phyloP scores from a whole-genome alignment of 306 rosid species.

The Vigna unguiculata region DNA sequence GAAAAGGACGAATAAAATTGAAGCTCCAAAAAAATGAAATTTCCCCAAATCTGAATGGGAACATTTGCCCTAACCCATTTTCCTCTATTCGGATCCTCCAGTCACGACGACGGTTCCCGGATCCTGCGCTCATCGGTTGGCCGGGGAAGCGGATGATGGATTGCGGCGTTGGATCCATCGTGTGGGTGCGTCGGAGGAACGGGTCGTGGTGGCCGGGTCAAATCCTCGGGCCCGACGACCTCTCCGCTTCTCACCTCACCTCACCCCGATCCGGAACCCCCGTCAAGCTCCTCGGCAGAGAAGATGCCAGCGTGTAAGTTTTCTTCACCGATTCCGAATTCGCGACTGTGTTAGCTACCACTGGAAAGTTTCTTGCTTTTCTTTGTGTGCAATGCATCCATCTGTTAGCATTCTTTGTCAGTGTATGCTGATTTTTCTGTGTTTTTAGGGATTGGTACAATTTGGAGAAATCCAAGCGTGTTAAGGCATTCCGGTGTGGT shows the following conservation, averaged over 20 bases:
- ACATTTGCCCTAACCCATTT: slow-evolving; percentile 50
- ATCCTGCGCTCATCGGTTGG: slow-evolving; percentile 40
- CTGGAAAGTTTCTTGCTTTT: neutral
- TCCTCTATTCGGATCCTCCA: slow-evolving; percentile 41
- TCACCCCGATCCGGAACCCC: slow-evolving; percentile 63
- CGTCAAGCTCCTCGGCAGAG: slow-evolving; percentile 57
- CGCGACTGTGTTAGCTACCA: neutral
- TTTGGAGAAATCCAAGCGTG: slow-evolving; percentile 97
- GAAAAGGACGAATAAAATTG: slow-evolving; percentile 34
- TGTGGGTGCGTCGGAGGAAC: slow-evolving; percentile 58
- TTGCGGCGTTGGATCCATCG: slow-evolving; percentile 56
- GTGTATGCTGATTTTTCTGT: neutral
- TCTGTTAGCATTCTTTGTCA: neutral
- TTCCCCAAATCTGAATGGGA: slow-evolving; percentile 54
- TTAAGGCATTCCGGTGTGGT: slow-evolving; percentile 89
- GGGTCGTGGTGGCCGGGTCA: slow-evolving; percentile 70
- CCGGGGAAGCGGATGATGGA: slow-evolving; percentile 45
- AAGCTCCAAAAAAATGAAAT: slow-evolving; percentile 38
- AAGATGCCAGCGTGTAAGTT: slow-evolving; percentile 59
- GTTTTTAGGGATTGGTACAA: slow-evolving; percentile 88
- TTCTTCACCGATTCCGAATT: neutral
- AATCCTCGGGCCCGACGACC: slow-evolving; percentile 51
- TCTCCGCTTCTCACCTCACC: slow-evolving; percentile 56
- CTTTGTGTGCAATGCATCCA: neutral
- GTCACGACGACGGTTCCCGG: slow-evolving; percentile 47